Evolutionary conservation across 2,329 filamentous ascomycete species (phyloP).

Genomic region (Aspergillus ibericus): DNA sequence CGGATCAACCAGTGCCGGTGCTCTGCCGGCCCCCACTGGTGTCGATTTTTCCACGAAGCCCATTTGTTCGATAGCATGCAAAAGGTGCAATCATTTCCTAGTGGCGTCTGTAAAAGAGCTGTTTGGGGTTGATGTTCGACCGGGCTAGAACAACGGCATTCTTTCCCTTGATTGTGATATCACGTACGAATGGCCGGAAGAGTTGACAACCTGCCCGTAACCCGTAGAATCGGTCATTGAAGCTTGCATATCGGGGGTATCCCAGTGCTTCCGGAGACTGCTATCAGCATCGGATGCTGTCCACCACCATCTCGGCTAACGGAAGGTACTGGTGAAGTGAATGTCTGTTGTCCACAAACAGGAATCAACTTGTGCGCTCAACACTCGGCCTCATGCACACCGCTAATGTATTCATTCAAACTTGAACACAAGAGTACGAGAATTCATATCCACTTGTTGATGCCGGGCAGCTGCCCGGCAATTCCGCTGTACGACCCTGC

Average conservation of each 20-base stretch:
- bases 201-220: neutral
- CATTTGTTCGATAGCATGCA: slow-evolving; percentile 1
- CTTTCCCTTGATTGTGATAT: slow-evolving; percentile 7
- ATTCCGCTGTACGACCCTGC: slow-evolving; percentile 1
- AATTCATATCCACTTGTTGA: neutral
- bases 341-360: slow-evolving; percentile 2
- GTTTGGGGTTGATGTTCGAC: slow-evolving; percentile 1
- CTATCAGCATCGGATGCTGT: neutral
- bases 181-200: neutral
- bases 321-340: neutral
- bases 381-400: slow-evolving; percentile 15
- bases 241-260: neutral
- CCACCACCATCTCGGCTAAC: neutral
- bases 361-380: slow-evolving; percentile 5
- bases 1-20: neutral
- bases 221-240: neutral
- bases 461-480: neutral
- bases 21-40: slow-evolving; percentile 1
- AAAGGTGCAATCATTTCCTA: neutral
- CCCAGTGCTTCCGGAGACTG: neutral
- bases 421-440: neutral
- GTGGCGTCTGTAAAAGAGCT: slow-evolving; percentile 10
- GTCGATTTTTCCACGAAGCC: neutral
- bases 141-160: slow-evolving; percentile 12
- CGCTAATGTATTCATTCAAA: slow-evolving; percentile 4